Percentiles rank a stretch among this genome's conserved stretches.
These are phyloP conservation scores for Pseudogymnoascus sp. DNA, from an alignment of 2,329 filamentous ascomycete species.

Conservation along the genomic window DNA sequence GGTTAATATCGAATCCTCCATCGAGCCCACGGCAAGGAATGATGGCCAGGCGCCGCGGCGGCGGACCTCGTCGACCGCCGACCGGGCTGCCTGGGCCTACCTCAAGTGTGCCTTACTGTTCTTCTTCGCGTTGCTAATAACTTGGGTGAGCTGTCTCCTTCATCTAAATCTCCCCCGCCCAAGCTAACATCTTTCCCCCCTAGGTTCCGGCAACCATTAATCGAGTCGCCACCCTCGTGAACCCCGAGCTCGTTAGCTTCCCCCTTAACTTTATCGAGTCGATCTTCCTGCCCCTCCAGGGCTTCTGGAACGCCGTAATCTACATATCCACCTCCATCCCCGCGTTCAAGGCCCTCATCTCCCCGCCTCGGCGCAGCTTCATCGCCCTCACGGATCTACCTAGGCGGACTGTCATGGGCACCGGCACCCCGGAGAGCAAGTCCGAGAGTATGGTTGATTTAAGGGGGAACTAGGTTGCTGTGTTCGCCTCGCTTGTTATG, in stretches of 20 bases:
- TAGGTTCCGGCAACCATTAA: conserved; percentile 64
- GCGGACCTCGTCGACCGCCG: conserved; percentile 30
- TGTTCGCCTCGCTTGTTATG: not conserved
- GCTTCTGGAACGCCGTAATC: conserved; percentile 76
- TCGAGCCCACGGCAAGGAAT: not conserved
- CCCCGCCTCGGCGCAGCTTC: not conserved
- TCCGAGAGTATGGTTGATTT: conserved; percentile 3
- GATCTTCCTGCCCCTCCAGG: conserved; percentile 69
- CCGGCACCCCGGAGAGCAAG: not conserved
- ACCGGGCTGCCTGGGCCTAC: conserved; percentile 62
- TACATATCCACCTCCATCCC: conserved; percentile 54
- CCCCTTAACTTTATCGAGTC: conserved; percentile 59
- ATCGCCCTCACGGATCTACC: not conserved
- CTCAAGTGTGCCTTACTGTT: conserved; percentile 64
- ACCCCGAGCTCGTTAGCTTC: conserved; percentile 45
- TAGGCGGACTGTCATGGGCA: not conserved
- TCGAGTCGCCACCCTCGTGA: conserved; percentile 61
- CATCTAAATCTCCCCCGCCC: conserved; percentile 66
- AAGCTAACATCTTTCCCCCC: conserved; percentile 42
- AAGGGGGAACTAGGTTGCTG: not conserved
- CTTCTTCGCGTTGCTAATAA: conserved; percentile 63
- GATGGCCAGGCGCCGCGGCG: not conserved
- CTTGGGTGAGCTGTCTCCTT: conserved; percentile 68
- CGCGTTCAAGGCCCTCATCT: not conserved
- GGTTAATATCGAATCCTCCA: conserved; percentile 10